A percentile compares a stretch with the other conserved stretches of the same genome.
phyloP scores from a whole-genome alignment of 2,329 filamentous ascomycete species.

The Colletotrichum sp. region DNA sequence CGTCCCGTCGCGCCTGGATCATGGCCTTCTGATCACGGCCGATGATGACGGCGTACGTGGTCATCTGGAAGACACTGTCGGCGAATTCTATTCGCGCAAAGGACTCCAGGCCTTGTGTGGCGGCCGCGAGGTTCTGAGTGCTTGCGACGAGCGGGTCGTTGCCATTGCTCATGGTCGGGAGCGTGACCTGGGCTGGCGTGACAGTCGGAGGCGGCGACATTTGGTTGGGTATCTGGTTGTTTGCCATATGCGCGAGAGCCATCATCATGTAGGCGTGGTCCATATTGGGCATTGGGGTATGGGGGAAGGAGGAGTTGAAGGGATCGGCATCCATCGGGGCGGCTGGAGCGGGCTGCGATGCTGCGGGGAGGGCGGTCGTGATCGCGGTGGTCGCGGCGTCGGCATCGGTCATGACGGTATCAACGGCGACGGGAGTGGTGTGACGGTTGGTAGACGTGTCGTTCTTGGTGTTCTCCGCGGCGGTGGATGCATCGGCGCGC shows the following conservation, averaged over 20 bases:
- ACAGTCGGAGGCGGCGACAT: conserved; percentile 49
- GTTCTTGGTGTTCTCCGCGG: neutral
- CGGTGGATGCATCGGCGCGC: conserved; percentile 11
- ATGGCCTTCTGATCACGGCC: conserved; percentile 71
- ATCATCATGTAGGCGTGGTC: conserved; percentile 51
- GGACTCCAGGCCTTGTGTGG: conserved; percentile 54
- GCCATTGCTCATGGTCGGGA: conserved; percentile 38
- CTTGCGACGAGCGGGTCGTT: conserved; percentile 30
- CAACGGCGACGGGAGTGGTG: neutral
- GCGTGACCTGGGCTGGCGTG: conserved; percentile 50
- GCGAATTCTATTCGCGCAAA: conserved; percentile 71
- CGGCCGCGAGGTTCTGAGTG: conserved; percentile 34
- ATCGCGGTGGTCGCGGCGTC: conserved; percentile 23
- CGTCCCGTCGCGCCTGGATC: conserved; percentile 57
- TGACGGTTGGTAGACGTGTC: neutral
- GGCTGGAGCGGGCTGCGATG: conserved; percentile 18
- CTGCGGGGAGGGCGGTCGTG: conserved; percentile 25
- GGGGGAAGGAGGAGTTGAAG: conserved; percentile 38
- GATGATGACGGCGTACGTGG: conserved; percentile 73
- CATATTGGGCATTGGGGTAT: conserved; percentile 34
- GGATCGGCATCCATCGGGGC: conserved; percentile 26
- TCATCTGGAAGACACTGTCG: conserved; percentile 82
- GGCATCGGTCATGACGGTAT: conserved; percentile 13
- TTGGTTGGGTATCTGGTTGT: conserved; percentile 32
- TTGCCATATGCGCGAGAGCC: conserved; percentile 45